phyloP scores from a whole-genome alignment of 73 alveolate genomes.

The Paramecium primaurelia region DNA sequence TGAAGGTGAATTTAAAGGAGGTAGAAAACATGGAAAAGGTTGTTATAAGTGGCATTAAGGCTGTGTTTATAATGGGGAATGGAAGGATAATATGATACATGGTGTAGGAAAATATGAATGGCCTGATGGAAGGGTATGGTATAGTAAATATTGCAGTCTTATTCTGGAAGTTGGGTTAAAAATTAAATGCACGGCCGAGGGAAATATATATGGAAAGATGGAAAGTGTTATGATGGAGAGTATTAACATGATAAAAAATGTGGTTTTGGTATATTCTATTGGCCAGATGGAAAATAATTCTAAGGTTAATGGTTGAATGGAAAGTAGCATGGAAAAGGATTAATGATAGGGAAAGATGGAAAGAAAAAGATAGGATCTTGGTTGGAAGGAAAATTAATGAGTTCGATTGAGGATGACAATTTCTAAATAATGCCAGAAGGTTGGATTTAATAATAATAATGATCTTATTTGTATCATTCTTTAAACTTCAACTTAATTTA shows the following conservation, averaged over 20 bases:
- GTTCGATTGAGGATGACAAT: neutral
- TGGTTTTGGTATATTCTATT: constrained; percentile 74
- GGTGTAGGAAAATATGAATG: constrained; percentile 70
- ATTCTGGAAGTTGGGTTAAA: constrained; percentile 67
- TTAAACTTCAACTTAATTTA: neutral
- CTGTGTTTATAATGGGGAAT: constrained; percentile 49
- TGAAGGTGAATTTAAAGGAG: constrained; percentile 69
- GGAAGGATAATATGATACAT: constrained; percentile 63
- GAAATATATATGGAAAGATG: constrained; percentile 71
- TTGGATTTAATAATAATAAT: neutral
- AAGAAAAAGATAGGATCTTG: constrained; percentile 55
- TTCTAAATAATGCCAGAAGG: constrained; percentile 20
- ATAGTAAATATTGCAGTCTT: neutral
- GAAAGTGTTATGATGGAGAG: constrained; percentile 73
- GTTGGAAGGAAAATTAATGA: constrained; percentile 61
- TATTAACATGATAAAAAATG: constrained; percentile 69
- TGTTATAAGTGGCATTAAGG: constrained; percentile 64
- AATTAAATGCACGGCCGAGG: constrained; percentile 82
- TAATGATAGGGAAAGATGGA: constrained; percentile 50
- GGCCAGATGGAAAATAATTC: constrained; percentile 71
- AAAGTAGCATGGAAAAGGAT: constrained; percentile 75
- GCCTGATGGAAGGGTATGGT: constrained; percentile 67
- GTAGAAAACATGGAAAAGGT: constrained; percentile 74
- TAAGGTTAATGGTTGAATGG: constrained; percentile 74
- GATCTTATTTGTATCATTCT: neutral